These are phyloP conservation scores for Alternaria ventricosa DNA, from an alignment of 2,329 filamentous ascomycete genomes.

Conservation along the genomic window DNA sequence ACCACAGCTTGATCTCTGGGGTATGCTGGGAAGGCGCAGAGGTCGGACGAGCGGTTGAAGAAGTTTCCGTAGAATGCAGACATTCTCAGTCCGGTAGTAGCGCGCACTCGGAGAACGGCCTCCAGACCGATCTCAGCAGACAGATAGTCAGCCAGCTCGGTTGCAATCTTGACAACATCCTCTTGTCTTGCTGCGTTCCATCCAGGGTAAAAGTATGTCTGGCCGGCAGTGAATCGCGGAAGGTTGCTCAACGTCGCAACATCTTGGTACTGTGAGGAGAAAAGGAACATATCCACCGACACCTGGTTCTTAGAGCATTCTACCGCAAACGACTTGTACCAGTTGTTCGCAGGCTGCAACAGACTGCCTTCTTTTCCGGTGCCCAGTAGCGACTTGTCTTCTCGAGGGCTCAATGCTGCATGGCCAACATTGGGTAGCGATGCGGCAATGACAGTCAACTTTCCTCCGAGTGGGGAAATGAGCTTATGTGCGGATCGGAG, in stretches of 20 bases:
- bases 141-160: slow-evolving; percentile 96
- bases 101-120: slow-evolving; percentile 92
- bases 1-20: slow-evolving; percentile 97
- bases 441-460: slow-evolving; percentile 89
- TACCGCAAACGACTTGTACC: slow-evolving; percentile 99
- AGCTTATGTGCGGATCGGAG: slow-evolving; percentile 93
- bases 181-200: slow-evolving; percentile 95
- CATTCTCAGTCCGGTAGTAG: slow-evolving; percentile 93
- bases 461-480: slow-evolving; percentile 91
- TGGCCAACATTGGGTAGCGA: slow-evolving; percentile 89
- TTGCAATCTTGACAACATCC: slow-evolving; percentile 96
- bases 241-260: slow-evolving; percentile 95
- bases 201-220: slow-evolving; percentile 97
- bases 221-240: slow-evolving; percentile 93
- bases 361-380: slow-evolving; percentile 90
- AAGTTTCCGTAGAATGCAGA: slow-evolving; percentile 99
- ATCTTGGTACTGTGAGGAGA: slow-evolving; percentile 71
- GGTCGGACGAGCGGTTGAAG: slow-evolving; percentile 96
- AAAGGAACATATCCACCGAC: slow-evolving; percentile 67
- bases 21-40: slow-evolving; percentile 97
- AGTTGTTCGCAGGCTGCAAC: slow-evolving; percentile 90
- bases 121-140: slow-evolving; percentile 95
- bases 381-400: slow-evolving; percentile 94
- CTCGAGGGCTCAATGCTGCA: slow-evolving; percentile 86
- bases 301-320: slow-evolving; percentile 99